Percentiles rank a stretch among this genome's conserved stretches.
phyloP scores from a whole-genome alignment of 257 asterid species.

The Dorcoceras hygrometricum region DNA sequence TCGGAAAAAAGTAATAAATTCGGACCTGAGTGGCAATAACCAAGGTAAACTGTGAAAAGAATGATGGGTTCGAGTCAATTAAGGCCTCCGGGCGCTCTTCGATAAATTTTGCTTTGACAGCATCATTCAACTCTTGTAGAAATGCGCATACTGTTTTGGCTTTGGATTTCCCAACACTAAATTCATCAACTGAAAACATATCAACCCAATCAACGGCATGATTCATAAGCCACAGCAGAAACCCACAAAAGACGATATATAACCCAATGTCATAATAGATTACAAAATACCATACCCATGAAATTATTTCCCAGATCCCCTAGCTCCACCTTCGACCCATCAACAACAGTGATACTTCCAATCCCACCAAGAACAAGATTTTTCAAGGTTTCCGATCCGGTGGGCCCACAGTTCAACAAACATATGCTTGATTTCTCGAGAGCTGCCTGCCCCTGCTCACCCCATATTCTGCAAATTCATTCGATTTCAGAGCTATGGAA shows the following conservation, averaged over 20 bases:
- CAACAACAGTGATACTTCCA: slow-evolving; percentile 93
- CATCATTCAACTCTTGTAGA: slow-evolving; percentile 96
- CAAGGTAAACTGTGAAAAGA: slow-evolving; percentile 88
- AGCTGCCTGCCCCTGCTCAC: slow-evolving; percentile 99
- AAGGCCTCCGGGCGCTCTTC: slow-evolving; percentile 78
- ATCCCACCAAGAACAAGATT: slow-evolving; percentile 96
- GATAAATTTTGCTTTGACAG: slow-evolving; percentile 84
- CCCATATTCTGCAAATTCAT: slow-evolving; percentile 76
- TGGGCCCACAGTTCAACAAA: slow-evolving; percentile 94
- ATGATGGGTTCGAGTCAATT: slow-evolving; percentile 73
- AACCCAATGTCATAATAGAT: not conserved
- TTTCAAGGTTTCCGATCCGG: slow-evolving; percentile 91
- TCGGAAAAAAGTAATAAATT: slow-evolving; percentile 11
- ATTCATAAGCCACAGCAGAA: not conserved
- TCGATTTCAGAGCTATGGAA: slow-evolving; percentile 13
- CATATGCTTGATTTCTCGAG: slow-evolving; percentile 95
- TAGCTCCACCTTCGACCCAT: slow-evolving; percentile 86
- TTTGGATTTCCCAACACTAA: slow-evolving; percentile 87
- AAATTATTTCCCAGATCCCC: slow-evolving; percentile 95
- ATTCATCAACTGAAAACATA: slow-evolving; percentile 20
- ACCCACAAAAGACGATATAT: not conserved
- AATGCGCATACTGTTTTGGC: slow-evolving; percentile 87
- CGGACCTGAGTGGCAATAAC: slow-evolving; percentile 79
- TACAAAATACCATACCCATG: slow-evolving; percentile 51
- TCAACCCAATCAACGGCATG: not conserved